Evolutionary conservation across 1,139 yeast species (phyloP), one percentile per base, ranked within the genome.

Genomic region (Blastobotrys capitulatus): DNA sequence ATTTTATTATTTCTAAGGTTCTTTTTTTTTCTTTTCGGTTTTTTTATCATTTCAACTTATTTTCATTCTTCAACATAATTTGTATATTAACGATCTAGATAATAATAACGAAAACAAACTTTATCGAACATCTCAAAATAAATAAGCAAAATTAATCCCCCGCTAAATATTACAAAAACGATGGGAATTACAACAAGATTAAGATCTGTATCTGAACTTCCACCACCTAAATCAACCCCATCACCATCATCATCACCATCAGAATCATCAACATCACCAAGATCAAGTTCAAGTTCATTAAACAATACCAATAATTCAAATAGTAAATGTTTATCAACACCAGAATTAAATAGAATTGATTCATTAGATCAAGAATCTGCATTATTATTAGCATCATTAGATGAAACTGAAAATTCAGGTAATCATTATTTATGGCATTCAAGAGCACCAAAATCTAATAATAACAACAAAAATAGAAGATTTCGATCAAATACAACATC

Each of bases 331-430:
- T 42, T 54, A 37, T 20, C 48, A 22, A 51, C 44, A 32, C 22
- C 27, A 13, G 6, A 38, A 19, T 38, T 42, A 7, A 38, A 47
- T n/a, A 15, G 7, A 15, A 41, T 49, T 12, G 31, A 46, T 10
- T 31, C 38, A 9, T 46, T 52, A 7, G 49, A 51, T 31, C 43
- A 44, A 18, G 53, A 49, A 16, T 18, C 44, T 9, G 48, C 48
- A 2, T 42, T 35, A 6, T 26, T 48, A 9, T 32, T 54, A 13
- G 46, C 55, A n/a, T 46, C 54, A 15, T 37, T 54, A 20, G 58
- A 55, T 29, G 59, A 54, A 36, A 37, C 44, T 9, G 49, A 46
- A 36, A 39, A 37, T 26, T 13, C 29, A 7, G 42, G 49, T n/a
- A 22, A 31, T 18, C 38, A 35, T 32, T 41, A 39, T 31, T 19